phyloP scores from a whole-genome alignment of 1,284 basidiomycete genomes.

The Austroboletus niveus region DNA sequence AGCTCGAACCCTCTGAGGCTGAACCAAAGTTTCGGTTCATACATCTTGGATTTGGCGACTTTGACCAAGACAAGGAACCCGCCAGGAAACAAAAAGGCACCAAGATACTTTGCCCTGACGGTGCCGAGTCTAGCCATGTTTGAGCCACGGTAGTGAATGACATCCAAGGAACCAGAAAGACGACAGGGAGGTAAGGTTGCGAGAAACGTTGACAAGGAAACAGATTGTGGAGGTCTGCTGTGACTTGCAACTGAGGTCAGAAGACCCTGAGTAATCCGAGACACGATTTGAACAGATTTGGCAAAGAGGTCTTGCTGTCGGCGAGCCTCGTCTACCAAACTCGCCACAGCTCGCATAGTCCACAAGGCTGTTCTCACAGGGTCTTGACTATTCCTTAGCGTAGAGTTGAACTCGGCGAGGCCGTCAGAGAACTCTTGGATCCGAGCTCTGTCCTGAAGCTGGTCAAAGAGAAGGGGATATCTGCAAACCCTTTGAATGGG shows the following conservation, averaged over 20 bases:
- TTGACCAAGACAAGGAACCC: slow-evolving; percentile 86
- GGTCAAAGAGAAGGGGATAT: slow-evolving; percentile 84
- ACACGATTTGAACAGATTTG: slow-evolving; percentile 67
- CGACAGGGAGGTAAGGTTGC: slow-evolving; percentile 69
- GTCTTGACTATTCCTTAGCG: slow-evolving; percentile 20
- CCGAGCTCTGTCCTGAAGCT: slow-evolving; percentile 51
- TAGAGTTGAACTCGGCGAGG: neutral
- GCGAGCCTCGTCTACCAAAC: slow-evolving; percentile 62
- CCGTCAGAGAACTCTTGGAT: slow-evolving; percentile 31
- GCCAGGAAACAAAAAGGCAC: slow-evolving; percentile 84
- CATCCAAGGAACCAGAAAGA: slow-evolving; percentile 80
- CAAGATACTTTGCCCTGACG: slow-evolving; percentile 81
- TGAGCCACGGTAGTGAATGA: slow-evolving; percentile 63
- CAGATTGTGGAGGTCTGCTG: slow-evolving; percentile 29
- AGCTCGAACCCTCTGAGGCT: slow-evolving; percentile 70
- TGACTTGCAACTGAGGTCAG: slow-evolving; percentile 33
- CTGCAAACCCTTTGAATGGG: slow-evolving; percentile 89
- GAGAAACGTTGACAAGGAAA: slow-evolving; percentile 55
- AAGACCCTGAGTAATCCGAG: slow-evolving; percentile 52
- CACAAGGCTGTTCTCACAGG: slow-evolving; percentile 52
- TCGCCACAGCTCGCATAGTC: slow-evolving; percentile 60
- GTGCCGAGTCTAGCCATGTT: slow-evolving; percentile 40
- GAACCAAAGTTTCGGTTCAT: slow-evolving; percentile 88
- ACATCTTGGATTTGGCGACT: slow-evolving; percentile 74
- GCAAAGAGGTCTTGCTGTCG: slow-evolving; percentile 62